Evolutionary conservation across 2,329 filamentous ascomycete species (phyloP).

Genomic region (Colletotrichum aenigma): DNA sequence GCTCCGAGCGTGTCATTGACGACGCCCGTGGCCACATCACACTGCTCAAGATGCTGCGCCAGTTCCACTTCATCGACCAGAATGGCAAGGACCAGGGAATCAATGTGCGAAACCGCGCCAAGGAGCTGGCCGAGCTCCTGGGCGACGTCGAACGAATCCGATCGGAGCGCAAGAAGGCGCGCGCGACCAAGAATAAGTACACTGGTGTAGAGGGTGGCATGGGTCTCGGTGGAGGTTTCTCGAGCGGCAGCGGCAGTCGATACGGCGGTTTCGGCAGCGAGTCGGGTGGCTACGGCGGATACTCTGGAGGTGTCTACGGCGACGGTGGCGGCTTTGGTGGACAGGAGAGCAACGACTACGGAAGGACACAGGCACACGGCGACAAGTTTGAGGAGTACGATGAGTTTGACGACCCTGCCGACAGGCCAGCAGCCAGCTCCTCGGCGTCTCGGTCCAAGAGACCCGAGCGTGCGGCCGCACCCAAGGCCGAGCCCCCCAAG

Average conservation of each 20-base stretch:
- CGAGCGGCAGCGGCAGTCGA: slow-evolving; percentile 54
- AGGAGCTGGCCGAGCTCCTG: slow-evolving; percentile 93
- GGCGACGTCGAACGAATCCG: slow-evolving; percentile 89
- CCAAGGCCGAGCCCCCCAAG: slow-evolving; percentile 75
- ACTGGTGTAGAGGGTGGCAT: slow-evolving; percentile 88
- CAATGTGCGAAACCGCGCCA: slow-evolving; percentile 95
- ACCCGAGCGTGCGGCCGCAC: slow-evolving; percentile 48
- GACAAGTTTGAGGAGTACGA: slow-evolving; percentile 97
- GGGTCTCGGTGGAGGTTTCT: slow-evolving; percentile 63
- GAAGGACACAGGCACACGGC: slow-evolving; percentile 44
- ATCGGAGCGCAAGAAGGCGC: slow-evolving; percentile 85
- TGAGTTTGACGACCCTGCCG: slow-evolving; percentile 81
- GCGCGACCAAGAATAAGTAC: slow-evolving; percentile 91
- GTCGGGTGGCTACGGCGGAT: slow-evolving; percentile 70
- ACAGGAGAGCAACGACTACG: slow-evolving; percentile 66
- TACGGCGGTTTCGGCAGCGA: slow-evolving; percentile 95
- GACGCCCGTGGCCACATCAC: slow-evolving; percentile 95
- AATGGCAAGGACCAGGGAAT: slow-evolving; percentile 99
- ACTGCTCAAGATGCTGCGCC: slow-evolving; percentile 95
- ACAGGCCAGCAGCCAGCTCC: slow-evolving; percentile 49
- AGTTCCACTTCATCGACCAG: slow-evolving; percentile 95
- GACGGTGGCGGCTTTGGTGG: slow-evolving; percentile 94
- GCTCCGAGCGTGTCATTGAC: slow-evolving; percentile 95
- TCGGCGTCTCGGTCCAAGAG: slow-evolving; percentile 55
- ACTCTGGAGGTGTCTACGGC: slow-evolving; percentile 82